A percentile compares a stretch with the other conserved stretches of the same genome.
Conservation (phyloP, 345 rosid species). For the Hypericum perforatum region DNA sequence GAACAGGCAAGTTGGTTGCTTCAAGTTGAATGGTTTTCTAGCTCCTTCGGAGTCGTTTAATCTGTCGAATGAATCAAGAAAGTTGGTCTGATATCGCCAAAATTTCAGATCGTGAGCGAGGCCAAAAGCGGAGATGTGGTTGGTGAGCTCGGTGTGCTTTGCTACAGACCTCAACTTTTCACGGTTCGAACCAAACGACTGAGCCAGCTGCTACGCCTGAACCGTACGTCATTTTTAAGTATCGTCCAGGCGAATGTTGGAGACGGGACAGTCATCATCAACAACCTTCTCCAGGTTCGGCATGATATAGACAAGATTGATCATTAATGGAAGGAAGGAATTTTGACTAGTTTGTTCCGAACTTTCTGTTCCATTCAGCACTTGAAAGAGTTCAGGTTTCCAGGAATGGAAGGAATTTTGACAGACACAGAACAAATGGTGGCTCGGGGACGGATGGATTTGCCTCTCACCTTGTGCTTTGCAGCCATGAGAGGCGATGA, state of each 20-base stretch:
- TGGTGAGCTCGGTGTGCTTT: slow-evolving; percentile 77
- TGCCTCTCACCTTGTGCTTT: slow-evolving; percentile 71
- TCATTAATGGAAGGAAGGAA: too few relatives aligned
- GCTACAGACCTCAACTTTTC: slow-evolving; percentile 84
- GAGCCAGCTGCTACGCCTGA: slow-evolving; percentile 80
- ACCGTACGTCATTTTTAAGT: slow-evolving; percentile 58
- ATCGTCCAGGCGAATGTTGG: slow-evolving; percentile 78
- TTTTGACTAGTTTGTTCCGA: neutral
- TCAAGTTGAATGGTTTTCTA: slow-evolving; percentile 3
- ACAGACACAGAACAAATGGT: slow-evolving; percentile 61
- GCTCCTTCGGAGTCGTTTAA: neutral
- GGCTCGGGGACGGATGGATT: slow-evolving; percentile 65
- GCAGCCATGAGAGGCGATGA: slow-evolving; percentile 86
- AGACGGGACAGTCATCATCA: slow-evolving; percentile 83
- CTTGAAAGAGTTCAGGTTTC: slow-evolving; percentile 50
- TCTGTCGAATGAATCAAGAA: too few relatives aligned
- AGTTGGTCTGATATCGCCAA: too few relatives aligned
- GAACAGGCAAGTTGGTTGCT: slow-evolving; percentile 47
- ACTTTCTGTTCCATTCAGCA: slow-evolving; percentile 35
- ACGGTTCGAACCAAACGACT: slow-evolving; percentile 73
- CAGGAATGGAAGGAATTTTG: slow-evolving; percentile 47
- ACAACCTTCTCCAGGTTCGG: slow-evolving; percentile 75
- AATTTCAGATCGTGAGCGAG: slow-evolving; percentile 53
- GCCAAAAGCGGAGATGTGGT: slow-evolving; percentile 55
- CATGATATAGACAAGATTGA: neutral